Evolutionary conservation across 2,329 filamentous ascomycete species (phyloP).

Genomic region (Fusarium buharicum): DNA sequence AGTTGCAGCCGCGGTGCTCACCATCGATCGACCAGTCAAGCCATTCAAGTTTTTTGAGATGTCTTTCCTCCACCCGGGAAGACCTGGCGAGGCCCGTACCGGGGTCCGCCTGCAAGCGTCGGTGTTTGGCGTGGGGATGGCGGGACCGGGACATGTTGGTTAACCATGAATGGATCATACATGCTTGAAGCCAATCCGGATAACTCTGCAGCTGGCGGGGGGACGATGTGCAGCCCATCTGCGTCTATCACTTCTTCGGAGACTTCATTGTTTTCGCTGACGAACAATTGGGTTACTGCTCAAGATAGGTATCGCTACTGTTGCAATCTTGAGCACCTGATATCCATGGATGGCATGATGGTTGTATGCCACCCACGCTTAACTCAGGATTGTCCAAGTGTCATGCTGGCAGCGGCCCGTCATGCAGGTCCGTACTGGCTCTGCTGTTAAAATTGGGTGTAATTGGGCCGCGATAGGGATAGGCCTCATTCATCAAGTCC

Average conservation of each 20-base stretch:
- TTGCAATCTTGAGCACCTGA: conserved; percentile 10
- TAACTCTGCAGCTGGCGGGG: conserved; percentile 22
- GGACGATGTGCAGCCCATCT: conserved; percentile 14
- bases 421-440: conserved; percentile 39
- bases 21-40: conserved; percentile 25
- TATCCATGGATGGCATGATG: conserved; percentile 14
- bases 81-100: conserved; percentile 33
- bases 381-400: conserved; percentile 18
- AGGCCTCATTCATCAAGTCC: conserved; percentile 34
- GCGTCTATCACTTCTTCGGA: conserved; percentile 3
- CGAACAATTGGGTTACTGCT: not conserved
- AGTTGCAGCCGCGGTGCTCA: conserved; percentile 40
- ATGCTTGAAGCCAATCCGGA: conserved; percentile 13
- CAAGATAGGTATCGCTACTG: not conserved
- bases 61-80: conserved; percentile 24
- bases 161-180: conserved; percentile 4
- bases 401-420: conserved; percentile 40
- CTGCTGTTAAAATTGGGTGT: conserved; percentile 21
- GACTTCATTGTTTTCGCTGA: not conserved
- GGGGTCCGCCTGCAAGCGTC: conserved; percentile 34
- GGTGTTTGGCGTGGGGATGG: conserved; percentile 35
- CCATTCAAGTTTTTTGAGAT: conserved; percentile 38
- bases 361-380: conserved; percentile 22
- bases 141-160: conserved; percentile 23
- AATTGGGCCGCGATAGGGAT: conserved; percentile 48